Base-by-base conservation (phyloP, 1,284 basidiomycete genomes). In the Microbotryomycetes sp. region DNA sequence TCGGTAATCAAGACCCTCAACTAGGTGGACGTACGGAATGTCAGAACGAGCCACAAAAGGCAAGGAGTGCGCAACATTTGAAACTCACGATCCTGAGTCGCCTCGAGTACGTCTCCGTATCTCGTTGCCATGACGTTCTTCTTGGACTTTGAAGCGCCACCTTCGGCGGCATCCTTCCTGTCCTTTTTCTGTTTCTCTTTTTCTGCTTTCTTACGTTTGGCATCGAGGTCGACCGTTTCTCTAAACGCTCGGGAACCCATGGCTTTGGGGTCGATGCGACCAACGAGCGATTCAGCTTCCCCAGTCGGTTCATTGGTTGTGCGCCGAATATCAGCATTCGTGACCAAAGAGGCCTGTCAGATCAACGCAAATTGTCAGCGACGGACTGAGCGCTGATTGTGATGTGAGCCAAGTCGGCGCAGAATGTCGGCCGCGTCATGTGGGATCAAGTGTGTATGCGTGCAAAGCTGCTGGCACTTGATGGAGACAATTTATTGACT, bases 221-320 rank as follows among this genome's bases (percentile, higher is more conserved):
- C 94, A 58, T 92, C 89, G n/a, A 94, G 74, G 73, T 97, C 90
- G 45, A 92, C 89, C 0, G 83, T 84, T 69, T 91, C 84, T 36
- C 90, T 83, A 66, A 85, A 80, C 30, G 89, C 91, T 25, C 92
- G 85, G 49, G 91, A 90, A 52, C 94, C 94, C 96, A 98, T 99
- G 68, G 93, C 87, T 67, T 82, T 84, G 9, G 86, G 83, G 79
- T 92, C 86, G 69, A 98, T 97, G 47, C 89, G 84, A 31, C 96
- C 96, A 46, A 86, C 86, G 30, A 98, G 85, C 15, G 92, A 86
- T 59, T 94, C 96, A 19, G 92, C 89, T 45, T 92, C 90, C 65
- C 94, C 94, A 78, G 94, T 92, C 19, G 94, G 92, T 77, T 99
- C 96, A 81, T 90, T 88, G 65, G 89, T 81, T 60, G 89, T 82